Conservation (phyloP, 306 rosid genomes). For the Styphnolobium japonicum region DNA sequence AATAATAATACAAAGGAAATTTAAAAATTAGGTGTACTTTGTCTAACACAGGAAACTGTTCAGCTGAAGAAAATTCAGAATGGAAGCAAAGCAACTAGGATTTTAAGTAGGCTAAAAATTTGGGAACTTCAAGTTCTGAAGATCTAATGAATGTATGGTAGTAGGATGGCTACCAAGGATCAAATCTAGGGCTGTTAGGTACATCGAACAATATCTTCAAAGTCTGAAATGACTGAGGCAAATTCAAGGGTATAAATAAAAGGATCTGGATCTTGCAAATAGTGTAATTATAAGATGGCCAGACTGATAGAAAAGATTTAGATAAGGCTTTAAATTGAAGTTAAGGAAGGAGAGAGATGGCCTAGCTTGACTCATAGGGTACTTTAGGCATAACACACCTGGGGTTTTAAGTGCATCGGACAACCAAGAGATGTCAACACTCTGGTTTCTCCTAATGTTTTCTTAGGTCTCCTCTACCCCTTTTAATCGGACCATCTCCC, state of each 20-base stretch:
- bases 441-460: background rate
- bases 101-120: background rate
- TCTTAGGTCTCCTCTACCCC: background rate
- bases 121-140: background rate
- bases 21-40: background rate
- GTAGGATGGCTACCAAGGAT: background rate
- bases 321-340: constrained; percentile 4
- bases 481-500: background rate
- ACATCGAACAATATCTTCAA: background rate
- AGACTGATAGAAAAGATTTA: background rate
- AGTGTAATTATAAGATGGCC: constrained; percentile 9
- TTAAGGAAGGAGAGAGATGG: background rate
- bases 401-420: background rate
- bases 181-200: background rate
- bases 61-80: background rate
- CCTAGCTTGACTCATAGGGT: background rate
- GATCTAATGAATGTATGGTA: background rate
- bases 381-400: background rate
- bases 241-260: background rate
- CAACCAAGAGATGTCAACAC: background rate
- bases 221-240: background rate
- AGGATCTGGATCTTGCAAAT: background rate
- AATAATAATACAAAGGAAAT: background rate
- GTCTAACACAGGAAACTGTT: background rate
- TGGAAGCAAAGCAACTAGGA: background rate